phyloP scores from a whole-genome alignment of 1,284 basidiomycete genomes.

The Rhodofomes roseus region DNA sequence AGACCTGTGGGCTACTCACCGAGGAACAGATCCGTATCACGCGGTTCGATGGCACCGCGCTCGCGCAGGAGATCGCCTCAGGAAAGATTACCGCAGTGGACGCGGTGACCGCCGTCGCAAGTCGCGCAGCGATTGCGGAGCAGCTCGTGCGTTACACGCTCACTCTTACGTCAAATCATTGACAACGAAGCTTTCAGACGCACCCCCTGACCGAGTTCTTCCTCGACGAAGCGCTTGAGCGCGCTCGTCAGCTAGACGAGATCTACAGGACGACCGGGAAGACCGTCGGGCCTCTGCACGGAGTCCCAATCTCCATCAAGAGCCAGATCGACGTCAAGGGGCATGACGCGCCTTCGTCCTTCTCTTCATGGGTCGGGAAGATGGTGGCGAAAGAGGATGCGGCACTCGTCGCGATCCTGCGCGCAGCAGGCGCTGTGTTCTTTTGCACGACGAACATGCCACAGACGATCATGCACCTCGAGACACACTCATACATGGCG shows the following conservation, averaged over 20 bases:
- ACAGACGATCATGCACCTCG: conserved; percentile 38
- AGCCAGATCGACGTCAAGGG: conserved; percentile 37
- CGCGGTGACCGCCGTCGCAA: conserved; percentile 25
- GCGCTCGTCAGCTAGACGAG: conserved; percentile 40
- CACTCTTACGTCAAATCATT: conserved; percentile 10
- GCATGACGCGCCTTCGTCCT: neutral
- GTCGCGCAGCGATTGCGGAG: conserved; percentile 27
- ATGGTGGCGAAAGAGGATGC: conserved; percentile 1
- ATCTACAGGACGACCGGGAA: conserved; percentile 32
- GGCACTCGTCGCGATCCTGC: neutral
- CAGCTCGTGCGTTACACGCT: conserved; percentile 19
- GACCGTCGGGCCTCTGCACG: conserved; percentile 44
- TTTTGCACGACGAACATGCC: conserved; percentile 48
- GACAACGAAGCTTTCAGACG: neutral
- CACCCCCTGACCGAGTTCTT: conserved; percentile 19
- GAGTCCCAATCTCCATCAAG: conserved; percentile 46
- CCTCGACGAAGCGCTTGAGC: conserved; percentile 36
- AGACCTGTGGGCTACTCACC: conserved; percentile 37
- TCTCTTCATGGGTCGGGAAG: neutral
- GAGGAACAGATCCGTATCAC: conserved; percentile 41
- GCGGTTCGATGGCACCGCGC: conserved; percentile 28
- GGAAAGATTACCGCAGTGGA: conserved; percentile 23
- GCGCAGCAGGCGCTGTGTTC: conserved; percentile 30
- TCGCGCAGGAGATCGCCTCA: conserved; percentile 18
- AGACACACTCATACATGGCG: conserved; percentile 35